These are phyloP conservation scores for Primulina huaijiensis DNA, from an alignment of 257 asterid genomes.

Conservation along the genomic window DNA sequence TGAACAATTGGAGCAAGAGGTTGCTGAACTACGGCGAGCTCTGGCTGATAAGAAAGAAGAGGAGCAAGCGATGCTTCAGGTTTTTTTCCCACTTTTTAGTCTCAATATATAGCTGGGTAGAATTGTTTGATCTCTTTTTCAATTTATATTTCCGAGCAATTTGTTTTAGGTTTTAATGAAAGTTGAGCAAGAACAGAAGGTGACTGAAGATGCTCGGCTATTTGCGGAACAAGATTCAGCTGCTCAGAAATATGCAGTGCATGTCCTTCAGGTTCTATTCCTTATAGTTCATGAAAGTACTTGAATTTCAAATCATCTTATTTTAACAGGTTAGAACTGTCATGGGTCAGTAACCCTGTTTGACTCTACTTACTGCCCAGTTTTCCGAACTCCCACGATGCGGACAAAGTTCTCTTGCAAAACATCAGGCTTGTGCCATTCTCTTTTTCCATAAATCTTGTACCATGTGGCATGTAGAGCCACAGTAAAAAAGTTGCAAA, in stretches of 20 bases:
- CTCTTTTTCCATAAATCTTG: too few relatives aligned
- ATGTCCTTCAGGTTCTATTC: constrained; percentile 56
- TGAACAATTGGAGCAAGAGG: constrained; percentile 79
- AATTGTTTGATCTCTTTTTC: constrained; percentile 18
- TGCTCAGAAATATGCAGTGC: constrained; percentile 52
- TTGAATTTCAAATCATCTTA: constrained; percentile 16
- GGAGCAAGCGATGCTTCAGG: constrained; percentile 86
- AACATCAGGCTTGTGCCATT: background rate
- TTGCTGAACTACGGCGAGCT: constrained; percentile 54
- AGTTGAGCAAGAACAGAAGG: constrained; percentile 85
- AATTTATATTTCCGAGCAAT: constrained; percentile 25
- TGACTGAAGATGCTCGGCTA: constrained; percentile 71
- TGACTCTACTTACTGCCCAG: background rate
- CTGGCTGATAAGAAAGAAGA: constrained; percentile 62
- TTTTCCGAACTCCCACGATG: background rate
- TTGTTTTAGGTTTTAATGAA: constrained; percentile 66
- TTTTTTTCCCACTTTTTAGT: constrained; percentile 25
- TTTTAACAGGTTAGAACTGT: constrained; percentile 1
- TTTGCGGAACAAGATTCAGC: constrained; percentile 74
- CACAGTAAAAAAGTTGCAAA: background rate
- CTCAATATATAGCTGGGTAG: background rate
- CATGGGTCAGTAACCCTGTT: background rate
- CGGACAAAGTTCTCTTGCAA: background rate
- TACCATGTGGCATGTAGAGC: background rate
- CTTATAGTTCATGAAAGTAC: constrained; percentile 11